These are phyloP conservation scores for Aspergillus ruber DNA, from an alignment of 2,329 filamentous ascomycete species.

Conservation along the genomic window DNA sequence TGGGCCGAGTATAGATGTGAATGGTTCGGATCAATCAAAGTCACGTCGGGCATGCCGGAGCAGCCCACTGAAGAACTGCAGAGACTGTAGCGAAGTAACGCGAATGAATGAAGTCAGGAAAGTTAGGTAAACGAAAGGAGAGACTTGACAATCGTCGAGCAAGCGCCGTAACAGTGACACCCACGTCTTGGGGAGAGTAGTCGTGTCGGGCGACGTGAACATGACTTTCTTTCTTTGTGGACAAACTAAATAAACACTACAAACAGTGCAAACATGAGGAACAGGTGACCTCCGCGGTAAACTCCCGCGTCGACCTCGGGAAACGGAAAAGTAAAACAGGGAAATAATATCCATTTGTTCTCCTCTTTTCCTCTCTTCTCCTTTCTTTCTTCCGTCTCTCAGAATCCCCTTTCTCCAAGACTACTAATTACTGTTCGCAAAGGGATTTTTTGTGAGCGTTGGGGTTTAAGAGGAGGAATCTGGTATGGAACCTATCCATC, in stretches of 20 bases:
- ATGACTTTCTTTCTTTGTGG: conserved; percentile 10
- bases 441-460: neutral
- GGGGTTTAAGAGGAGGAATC: neutral
- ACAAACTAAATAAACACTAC: neutral
- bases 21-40: neutral
- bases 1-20: neutral
- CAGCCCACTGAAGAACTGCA: neutral
- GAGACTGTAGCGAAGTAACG: neutral
- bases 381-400: neutral
- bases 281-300: neutral
- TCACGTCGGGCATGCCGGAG: neutral
- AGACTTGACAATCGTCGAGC: neutral
- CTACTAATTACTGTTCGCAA: neutral
- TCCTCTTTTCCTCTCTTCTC: neutral
- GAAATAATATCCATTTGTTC: neutral
- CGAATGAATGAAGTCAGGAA: neutral
- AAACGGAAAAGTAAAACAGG: neutral
- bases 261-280: neutral
- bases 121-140: neutral
- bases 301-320: no score
- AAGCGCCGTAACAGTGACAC: neutral
- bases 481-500: neutral
- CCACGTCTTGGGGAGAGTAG: neutral
- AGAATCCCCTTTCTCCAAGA: neutral
- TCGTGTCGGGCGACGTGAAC: conserved; percentile 5